Percentiles rank a stretch among this genome's conserved stretches.
These are phyloP conservation scores for Datura wrightii DNA, from an alignment of 257 asterid species.

Conservation along the genomic window DNA sequence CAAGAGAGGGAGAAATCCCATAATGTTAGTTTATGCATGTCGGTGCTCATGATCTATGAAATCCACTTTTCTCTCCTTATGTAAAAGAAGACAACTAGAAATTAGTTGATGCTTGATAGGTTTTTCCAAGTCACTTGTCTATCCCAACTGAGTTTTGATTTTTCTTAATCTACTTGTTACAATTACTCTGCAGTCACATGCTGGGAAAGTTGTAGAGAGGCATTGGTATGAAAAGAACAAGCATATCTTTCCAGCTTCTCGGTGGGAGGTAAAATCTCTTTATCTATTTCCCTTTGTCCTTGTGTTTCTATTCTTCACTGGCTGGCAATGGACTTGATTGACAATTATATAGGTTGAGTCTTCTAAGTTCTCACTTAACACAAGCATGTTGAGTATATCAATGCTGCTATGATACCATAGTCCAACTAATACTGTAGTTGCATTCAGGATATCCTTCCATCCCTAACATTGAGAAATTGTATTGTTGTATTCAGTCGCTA, in stretches of 20 bases:
- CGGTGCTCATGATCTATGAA: neutral
- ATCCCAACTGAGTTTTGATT: neutral
- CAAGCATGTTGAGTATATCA: neutral
- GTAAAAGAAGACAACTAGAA: neutral
- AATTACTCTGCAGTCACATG: slow-evolving; percentile 70
- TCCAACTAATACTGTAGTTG: neutral
- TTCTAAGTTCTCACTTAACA: neutral
- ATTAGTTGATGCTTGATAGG: neutral
- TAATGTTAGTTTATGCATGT: neutral
- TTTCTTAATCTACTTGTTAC: neutral
- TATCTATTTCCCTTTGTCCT: slow-evolving; percentile 16
- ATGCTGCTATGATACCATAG: neutral
- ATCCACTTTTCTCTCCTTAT: neutral
- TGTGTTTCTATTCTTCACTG: neutral
- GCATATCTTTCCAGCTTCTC: slow-evolving; percentile 97
- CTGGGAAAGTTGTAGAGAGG: slow-evolving; percentile 99
- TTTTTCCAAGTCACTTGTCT: neutral
- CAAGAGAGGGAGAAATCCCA: neutral
- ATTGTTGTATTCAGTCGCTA: neutral
- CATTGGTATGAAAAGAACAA: slow-evolving; percentile 99
- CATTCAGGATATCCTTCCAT: neutral
- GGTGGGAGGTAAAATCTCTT: slow-evolving; percentile 85
- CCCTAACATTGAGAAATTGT: neutral
- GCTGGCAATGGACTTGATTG: neutral
- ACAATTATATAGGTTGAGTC: neutral